Percentiles rank a stretch among this genome's conserved stretches.
These are phyloP conservation scores for Cajanus cajan DNA, from an alignment of 306 rosid genomes.

Conservation along the genomic window DNA sequence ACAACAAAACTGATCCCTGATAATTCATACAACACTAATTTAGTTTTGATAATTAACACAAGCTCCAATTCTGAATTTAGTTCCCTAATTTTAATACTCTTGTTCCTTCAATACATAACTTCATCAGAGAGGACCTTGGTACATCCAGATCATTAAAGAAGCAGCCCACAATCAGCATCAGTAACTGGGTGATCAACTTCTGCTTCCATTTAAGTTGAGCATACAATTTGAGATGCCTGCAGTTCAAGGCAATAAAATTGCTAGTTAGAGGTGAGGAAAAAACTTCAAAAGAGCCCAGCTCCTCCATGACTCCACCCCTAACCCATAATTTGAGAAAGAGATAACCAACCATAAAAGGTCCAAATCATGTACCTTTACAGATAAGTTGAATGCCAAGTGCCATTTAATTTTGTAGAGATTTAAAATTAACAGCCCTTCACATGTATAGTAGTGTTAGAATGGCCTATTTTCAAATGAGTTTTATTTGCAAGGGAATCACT, in stretches of 20 bases:
- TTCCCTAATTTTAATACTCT: neutral
- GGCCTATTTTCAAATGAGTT: neutral
- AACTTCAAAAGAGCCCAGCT: neutral
- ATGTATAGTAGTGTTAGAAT: too few relatives aligned
- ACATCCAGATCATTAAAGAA: neutral
- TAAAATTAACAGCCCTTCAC: neutral
- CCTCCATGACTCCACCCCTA: too few relatives aligned
- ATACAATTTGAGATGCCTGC: neutral
- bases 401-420: neutral
- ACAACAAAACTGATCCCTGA: neutral
- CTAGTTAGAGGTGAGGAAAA: neutral
- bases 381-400: neutral
- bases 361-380: neutral
- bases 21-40: neutral
- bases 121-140: neutral
- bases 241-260: neutral
- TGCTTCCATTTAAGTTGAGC: neutral
- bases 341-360: neutral
- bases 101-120: neutral
- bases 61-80: neutral
- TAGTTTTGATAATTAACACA: neutral
- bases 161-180: neutral
- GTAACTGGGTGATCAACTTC: neutral
- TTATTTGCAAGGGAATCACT: neutral
- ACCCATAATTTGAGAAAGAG: neutral